Evolutionary conservation across 75 land plant species (phyloP), one percentile per base, ranked within the genome.

Genomic region (Cunninghamia lanceolata): DNA sequence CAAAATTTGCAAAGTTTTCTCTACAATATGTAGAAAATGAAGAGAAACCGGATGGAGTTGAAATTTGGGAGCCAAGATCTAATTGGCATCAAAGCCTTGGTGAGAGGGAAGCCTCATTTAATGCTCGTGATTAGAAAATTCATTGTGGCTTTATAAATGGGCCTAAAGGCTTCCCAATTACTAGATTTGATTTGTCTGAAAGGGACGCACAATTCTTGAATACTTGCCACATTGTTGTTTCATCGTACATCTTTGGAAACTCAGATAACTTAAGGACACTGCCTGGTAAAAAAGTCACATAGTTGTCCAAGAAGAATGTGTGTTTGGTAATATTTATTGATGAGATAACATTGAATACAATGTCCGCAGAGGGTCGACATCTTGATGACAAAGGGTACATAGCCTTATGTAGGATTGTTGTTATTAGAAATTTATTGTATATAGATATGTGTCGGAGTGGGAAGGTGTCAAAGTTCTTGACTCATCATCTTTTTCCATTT

Each of bases 161-260:
- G 30, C 95, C 98, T 17, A 53, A 83, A 73, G 92, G 90, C 53
- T 91, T 83, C 15, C 88, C 92, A 30, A 91, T 93, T 85, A 95
- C 99, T 84, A 98, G 99, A 63, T 98, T 98, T 90, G 99, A 98
- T 80, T 82, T 98, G 85, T 89, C 92, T 82, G 94, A 94, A 86
- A 90, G 89, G 86, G 99, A 98, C 91, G 35, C 85, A 3, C 91
- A 88, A 73, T 98, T 88, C 82, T 88, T 96, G 82, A 89, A 90
- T 77, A 92, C 91, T 81, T 98, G 99, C 80, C 96, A 94, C 85
- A 93, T 98, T 85, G 99, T 95, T 89, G 99, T 98, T n/a, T 87
- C 94, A 14, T 98, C 99, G 43, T 98, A 98, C 90, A 98, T 98
- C 53, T 98, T 98, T 93, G 99, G 97, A 95, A 84, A n/a, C n/a